Evolutionary conservation across 306 rosid species (phyloP), one percentile per base, ranked within the genome.

Genomic region (Rosa multiflora): DNA sequence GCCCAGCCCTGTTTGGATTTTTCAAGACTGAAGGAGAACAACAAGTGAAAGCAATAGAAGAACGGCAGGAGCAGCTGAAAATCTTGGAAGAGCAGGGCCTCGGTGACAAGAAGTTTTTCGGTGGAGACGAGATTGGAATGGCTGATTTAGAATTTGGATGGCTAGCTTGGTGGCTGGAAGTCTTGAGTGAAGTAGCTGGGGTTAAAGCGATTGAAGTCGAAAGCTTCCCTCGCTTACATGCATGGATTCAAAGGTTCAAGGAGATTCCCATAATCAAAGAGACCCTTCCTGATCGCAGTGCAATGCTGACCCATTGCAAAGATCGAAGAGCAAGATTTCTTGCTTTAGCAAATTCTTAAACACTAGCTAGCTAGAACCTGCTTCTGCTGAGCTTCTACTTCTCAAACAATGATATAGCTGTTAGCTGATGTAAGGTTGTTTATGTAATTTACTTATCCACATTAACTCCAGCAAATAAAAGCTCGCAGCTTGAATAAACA

Each of bases 241-340:
- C 70, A 43, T 75, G 55, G 70, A 75, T 75, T 75, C 48, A 58
- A 40, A 59, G 37, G 53, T 75, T 75, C 53, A 61, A 59, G 55
- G 52, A 75, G 8, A 14, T 61, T 2, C 39, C 11, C 47, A 66
- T 47, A 21, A 48, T 66, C 6, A 26, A 83, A 70, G 52, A 43
- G 32, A 67, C 53, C 32, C 70, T 70, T 51, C 70, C 39, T 20
- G 55, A 62, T 69, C 64, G 40, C 68, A 10, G 68, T 62, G 68
- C 40, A 58, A 8, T 56, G 58, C 5, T 52, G 9, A 52, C 58
- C 42, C 73, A 52, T 73, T 20, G 46, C 26, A 53, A 72, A 37
- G 44, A 52, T 49, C 73, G 71, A 14, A 51, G 72, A 48, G 51
- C 8, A 59, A 14, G 4, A 3, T 0, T 44, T 2, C 26, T 61